These are phyloP conservation scores for Eremochloa ophiuroides DNA, from an alignment of 176 grass and related monocot genomes.

Conservation along the genomic window DNA sequence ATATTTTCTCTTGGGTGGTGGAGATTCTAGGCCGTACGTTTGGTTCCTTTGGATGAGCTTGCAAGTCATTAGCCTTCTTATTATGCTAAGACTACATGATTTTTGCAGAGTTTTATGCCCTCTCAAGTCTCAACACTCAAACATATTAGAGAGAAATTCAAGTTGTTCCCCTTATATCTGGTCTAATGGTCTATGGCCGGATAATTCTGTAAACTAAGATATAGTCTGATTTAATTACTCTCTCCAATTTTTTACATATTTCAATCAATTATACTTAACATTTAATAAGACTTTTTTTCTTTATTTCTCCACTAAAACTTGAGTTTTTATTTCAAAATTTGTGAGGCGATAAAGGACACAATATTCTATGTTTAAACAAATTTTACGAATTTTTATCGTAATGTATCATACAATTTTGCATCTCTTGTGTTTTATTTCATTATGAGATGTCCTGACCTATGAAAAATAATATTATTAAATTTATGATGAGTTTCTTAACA, in stretches of 20 bases:
- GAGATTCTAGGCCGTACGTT: neutral
- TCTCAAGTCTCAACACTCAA: no score
- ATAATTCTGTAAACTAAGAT: neutral
- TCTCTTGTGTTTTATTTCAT: no score
- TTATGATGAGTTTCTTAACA: no score
- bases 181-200: neutral
- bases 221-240: neutral
- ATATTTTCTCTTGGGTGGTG: neutral
- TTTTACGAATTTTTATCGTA: neutral
- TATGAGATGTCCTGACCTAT: no score
- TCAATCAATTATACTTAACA: neutral
- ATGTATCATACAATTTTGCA: neutral
- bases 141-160: neutral
- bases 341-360: neutral
- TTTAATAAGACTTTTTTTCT: neutral
- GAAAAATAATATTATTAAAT: no score
- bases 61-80: neutral
- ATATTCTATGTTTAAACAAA: neutral
- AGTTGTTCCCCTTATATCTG: neutral
- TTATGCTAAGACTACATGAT: neutral
- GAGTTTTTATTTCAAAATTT: neutral
- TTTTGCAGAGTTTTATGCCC: neutral
- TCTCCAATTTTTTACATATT: neutral
- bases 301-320: neutral
- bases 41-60: neutral